Evolutionary conservation across 177 flowering plant species (phyloP).

Genomic region (Tripterygium wilfordii): DNA sequence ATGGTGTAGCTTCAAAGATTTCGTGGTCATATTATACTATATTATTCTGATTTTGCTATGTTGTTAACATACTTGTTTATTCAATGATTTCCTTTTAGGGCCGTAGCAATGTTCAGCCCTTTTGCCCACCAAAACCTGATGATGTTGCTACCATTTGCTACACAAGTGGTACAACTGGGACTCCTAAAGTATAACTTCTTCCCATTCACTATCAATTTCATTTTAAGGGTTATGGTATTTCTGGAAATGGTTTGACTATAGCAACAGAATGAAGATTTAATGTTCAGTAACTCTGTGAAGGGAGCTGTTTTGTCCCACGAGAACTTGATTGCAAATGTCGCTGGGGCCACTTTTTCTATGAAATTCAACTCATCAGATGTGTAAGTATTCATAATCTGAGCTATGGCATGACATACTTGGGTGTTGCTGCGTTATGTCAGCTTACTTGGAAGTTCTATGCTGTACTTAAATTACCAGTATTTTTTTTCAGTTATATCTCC

Average conservation of each 20-base stretch:
- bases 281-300: constrained; percentile 36
- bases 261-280: too few species aligned
- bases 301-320: constrained; percentile 89
- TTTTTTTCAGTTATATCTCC: constrained; percentile 78
- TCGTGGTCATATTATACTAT: too few species aligned
- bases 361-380: constrained; percentile 69
- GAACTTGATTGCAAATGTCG: constrained; percentile 80
- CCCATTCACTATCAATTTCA: too few species aligned
- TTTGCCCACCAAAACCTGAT: constrained; percentile 70
- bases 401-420: too few species aligned
- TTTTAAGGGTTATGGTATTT: too few species aligned
- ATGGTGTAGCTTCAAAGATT: too few species aligned
- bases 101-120: constrained; percentile 46
- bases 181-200: constrained; percentile 66
- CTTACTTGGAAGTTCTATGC: too few species aligned
- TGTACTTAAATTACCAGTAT: too few species aligned
- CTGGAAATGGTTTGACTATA: too few species aligned
- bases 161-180: constrained; percentile 96
- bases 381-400: too few species aligned
- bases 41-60: not conserved
- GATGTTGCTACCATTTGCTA: constrained; percentile 92
- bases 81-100: constrained; percentile 48
- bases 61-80: too few species aligned
- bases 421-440: too few species aligned
- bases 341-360: constrained; percentile 36